Evolutionary conservation across 768 basidiomycete species (phyloP).

Genomic region (Russula griseocarnosa): DNA sequence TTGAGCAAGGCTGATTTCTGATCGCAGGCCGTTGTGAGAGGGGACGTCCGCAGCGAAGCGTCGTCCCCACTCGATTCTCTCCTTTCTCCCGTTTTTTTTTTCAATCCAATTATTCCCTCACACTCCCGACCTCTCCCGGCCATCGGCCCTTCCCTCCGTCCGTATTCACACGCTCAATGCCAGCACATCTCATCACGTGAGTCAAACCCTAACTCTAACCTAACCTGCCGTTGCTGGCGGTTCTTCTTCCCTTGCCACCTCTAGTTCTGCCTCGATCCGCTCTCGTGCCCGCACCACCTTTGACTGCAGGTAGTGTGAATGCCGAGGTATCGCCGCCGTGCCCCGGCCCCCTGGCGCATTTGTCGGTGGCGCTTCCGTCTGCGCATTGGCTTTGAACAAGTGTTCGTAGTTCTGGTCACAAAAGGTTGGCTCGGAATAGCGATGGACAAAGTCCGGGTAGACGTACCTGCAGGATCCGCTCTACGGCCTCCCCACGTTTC

Average conservation of each 20-base stretch:
- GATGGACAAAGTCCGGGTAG: not conserved
- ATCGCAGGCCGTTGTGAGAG: constrained; percentile 20
- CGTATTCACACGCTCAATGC: not conserved
- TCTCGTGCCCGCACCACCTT: constrained; percentile 95
- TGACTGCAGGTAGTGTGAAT: constrained; percentile 93
- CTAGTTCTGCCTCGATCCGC: constrained; percentile 86
- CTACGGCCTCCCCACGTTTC: constrained; percentile 66
- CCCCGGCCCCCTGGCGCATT: constrained; percentile 44
- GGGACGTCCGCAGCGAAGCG: constrained; percentile 17
- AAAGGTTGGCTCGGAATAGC: not conserved
- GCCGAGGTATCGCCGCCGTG: constrained; percentile 40
- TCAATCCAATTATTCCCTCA: not conserved
- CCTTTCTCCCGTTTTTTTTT: not conserved
- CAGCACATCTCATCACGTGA: not conserved
- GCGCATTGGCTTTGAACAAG: constrained; percentile 85
- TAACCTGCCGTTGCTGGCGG: constrained; percentile 22
- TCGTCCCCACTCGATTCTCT: constrained; percentile 6
- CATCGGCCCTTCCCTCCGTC: not conserved
- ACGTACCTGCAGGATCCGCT: constrained; percentile 68
- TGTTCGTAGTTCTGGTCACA: constrained; percentile 79
- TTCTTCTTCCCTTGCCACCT: constrained; percentile 32
- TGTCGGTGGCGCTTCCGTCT: constrained; percentile 49
- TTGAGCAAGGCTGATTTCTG: constrained; percentile 14
- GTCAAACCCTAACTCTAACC: not conserved
- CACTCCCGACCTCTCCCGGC: not conserved